Evolutionary conservation across 2,329 filamentous ascomycete species (phyloP).

Genomic region (Cladosporium sp.): DNA sequence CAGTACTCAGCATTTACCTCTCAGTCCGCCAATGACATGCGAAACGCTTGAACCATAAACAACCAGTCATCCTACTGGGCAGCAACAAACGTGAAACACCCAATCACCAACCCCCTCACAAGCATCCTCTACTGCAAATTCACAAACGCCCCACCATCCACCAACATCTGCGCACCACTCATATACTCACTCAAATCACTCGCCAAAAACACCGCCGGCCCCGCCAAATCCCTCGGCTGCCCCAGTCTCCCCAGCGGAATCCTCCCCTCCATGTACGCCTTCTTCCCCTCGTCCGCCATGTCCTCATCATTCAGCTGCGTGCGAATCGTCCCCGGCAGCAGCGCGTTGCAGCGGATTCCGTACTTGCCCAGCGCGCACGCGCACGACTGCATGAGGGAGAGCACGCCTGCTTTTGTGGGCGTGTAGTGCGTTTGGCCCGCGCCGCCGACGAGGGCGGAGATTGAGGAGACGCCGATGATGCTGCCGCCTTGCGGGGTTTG

Average conservation of each 20-base stretch:
- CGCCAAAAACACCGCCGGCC: conserved; percentile 80
- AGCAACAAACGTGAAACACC: too few relatives aligned
- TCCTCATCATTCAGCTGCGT: conserved; percentile 85
- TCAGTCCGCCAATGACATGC: too few relatives aligned
- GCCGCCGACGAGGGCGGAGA: conserved; percentile 73
- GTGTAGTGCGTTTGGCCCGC: conserved; percentile 81
- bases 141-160: conserved; percentile 86
- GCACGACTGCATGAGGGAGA: conserved; percentile 77
- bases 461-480: conserved; percentile 73
- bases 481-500: conserved; percentile 59
- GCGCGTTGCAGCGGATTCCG: conserved; percentile 74
- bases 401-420: conserved; percentile 78
- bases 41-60: too few relatives aligned
- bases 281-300: conserved; percentile 67
- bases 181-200: conserved; percentile 77
- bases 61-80: too few relatives aligned
- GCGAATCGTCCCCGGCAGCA: conserved; percentile 77
- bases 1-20: too few relatives aligned
- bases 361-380: conserved; percentile 75
- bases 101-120: too few relatives aligned
- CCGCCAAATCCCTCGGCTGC: conserved; percentile 68
- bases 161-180: conserved; percentile 76
- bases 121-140: conserved; percentile 63
- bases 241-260: conserved; percentile 78
- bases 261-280: conserved; percentile 72